These are phyloP conservation scores for Cairneyella variabilis DNA, from an alignment of 495 filamentous ascomycete species.

Conservation along the genomic window DNA sequence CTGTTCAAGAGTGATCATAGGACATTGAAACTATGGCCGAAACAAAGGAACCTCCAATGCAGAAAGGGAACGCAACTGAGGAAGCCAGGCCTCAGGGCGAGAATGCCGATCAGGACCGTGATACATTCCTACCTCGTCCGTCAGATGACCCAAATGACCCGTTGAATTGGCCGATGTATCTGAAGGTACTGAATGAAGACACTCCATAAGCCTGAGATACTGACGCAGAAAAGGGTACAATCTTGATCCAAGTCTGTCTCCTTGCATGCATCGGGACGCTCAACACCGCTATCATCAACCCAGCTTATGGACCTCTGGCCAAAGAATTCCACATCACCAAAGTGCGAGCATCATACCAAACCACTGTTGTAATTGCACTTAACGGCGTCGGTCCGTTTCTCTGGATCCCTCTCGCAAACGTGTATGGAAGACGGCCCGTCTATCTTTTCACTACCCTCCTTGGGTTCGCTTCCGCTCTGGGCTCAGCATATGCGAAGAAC, in stretches of 20 bases:
- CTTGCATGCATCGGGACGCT: not conserved
- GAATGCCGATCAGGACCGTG: not conserved
- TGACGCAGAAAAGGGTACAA: not conserved
- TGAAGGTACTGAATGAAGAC: not conserved
- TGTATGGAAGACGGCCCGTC: constrained; percentile 1
- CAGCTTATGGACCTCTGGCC: not conserved
- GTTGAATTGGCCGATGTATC: not conserved
- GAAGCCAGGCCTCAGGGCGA: no score
- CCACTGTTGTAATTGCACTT: not conserved
- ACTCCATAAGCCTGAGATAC: not conserved
- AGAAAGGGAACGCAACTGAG: no score
- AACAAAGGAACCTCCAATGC: no score
- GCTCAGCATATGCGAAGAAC: not conserved
- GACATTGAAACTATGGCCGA: no score
- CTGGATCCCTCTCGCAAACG: not conserved
- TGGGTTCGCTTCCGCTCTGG: not conserved
- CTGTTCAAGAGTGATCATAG: no score
- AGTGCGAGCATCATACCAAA: not conserved
- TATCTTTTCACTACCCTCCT: not conserved
- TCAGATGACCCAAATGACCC: not conserved
- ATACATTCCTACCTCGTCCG: not conserved
- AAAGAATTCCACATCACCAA: not conserved
- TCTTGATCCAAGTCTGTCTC: constrained; percentile 1
- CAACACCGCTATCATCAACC: not conserved
- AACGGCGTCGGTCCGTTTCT: not conserved